Evolutionary conservation across 345 rosid genomes (phyloP).

Genomic region (Citrus sinensis): DVS_A1.0 CM039166.1:24270001-24270500

Average conservation of each 20-base stretch:
- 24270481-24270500: background rate
- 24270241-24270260: slow-evolving; percentile 37
- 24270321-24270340: slow-evolving; percentile 99
- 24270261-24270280: slow-evolving; percentile 84
- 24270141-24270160: background rate
- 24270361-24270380: slow-evolving; percentile 86
- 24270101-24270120: background rate
- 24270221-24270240: slow-evolving; percentile 5
- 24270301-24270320: slow-evolving; percentile 95
- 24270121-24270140: background rate
- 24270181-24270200: background rate
- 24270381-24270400: slow-evolving; percentile 86
- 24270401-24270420: background rate
- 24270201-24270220: background rate
- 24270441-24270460: background rate
- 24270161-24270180: background rate
- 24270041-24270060: slow-evolving; percentile 92
- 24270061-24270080: slow-evolving; percentile 98
- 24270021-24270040: slow-evolving; percentile 88
- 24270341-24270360: slow-evolving; percentile 85
- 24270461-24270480: background rate
- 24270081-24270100: slow-evolving; percentile 84
- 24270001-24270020: slow-evolving; percentile 82
- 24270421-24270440: too few species aligned
- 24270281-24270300: slow-evolving; percentile 89